These are phyloP conservation scores for Termitomyces heimii DNA, from an alignment of 768 basidiomycete genomes.

Conservation along the genomic window DNA sequence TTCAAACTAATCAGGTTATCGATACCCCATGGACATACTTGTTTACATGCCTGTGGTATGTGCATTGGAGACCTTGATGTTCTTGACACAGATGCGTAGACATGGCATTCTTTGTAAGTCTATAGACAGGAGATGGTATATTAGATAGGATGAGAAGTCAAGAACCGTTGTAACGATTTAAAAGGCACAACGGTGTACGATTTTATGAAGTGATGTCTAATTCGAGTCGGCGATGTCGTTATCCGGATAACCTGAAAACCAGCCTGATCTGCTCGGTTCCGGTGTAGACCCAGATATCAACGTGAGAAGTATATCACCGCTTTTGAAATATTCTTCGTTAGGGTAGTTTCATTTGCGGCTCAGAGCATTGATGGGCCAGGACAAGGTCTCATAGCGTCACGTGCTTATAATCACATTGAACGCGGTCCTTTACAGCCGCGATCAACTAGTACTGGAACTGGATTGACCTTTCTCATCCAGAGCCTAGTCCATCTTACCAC, in stretches of 20 bases:
- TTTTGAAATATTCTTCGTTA: too few species aligned
- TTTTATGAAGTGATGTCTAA: background rate
- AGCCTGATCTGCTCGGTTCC: background rate
- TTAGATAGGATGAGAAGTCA: background rate
- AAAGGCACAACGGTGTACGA: background rate
- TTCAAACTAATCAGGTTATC: background rate
- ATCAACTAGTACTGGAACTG: background rate
- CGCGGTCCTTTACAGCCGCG: slow-evolving; percentile 9
- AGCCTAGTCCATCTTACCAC: background rate
- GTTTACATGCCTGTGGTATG: background rate
- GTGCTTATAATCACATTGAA: slow-evolving; percentile 7
- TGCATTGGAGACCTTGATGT: background rate
- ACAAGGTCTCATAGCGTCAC: slow-evolving; percentile 9
- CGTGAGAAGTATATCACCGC: background rate
- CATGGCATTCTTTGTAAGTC: background rate
- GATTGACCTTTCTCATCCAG: background rate
- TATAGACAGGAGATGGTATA: background rate
- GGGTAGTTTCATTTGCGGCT: background rate
- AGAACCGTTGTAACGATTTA: background rate
- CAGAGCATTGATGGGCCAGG: background rate
- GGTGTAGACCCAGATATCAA: too few species aligned
- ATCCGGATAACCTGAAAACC: background rate
- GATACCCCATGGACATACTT: background rate
- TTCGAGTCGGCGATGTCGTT: background rate
- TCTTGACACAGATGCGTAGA: background rate